Conservation (phyloP, 2,329 filamentous ascomycete genomes). For the Clonostachys solani region DNA sequence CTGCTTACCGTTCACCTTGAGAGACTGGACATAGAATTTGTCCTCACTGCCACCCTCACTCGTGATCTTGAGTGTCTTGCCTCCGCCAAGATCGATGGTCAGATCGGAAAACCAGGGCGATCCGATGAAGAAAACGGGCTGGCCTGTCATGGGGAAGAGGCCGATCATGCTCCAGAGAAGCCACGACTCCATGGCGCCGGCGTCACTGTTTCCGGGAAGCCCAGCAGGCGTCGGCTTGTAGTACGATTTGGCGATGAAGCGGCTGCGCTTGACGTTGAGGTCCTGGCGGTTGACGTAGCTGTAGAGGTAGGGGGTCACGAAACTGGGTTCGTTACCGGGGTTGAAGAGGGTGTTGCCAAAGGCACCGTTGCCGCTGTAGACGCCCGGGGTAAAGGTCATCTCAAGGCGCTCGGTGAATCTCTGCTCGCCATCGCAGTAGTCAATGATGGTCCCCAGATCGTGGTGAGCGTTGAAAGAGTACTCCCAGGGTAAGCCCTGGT, state of each 20-base stretch:
- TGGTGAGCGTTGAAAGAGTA: slow-evolving; percentile 69
- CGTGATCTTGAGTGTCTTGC: slow-evolving; percentile 50
- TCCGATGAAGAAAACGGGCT: slow-evolving; percentile 62
- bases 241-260: slow-evolving; percentile 53
- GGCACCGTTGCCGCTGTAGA: slow-evolving; percentile 29
- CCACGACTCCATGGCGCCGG: slow-evolving; percentile 70
- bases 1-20: slow-evolving; percentile 57
- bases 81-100: slow-evolving; percentile 51
- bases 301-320: slow-evolving; percentile 65
- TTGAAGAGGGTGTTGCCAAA: slow-evolving; percentile 59
- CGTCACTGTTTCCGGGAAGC: slow-evolving; percentile 67
- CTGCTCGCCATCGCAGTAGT: slow-evolving; percentile 47
- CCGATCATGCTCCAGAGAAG: slow-evolving; percentile 66
- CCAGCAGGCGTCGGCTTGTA: slow-evolving; percentile 52
- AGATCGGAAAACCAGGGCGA: slow-evolving; percentile 60
- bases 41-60: slow-evolving; percentile 42
- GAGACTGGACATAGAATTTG: slow-evolving; percentile 58
- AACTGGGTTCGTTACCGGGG: slow-evolving; percentile 63
- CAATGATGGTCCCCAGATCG: slow-evolving; percentile 52
- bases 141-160: slow-evolving; percentile 63
- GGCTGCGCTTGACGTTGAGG: slow-evolving; percentile 52
- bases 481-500: slow-evolving; percentile 58
- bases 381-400: slow-evolving; percentile 51
- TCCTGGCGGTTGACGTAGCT: slow-evolving; percentile 62
- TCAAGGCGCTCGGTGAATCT: slow-evolving; percentile 55